Evolutionary conservation across 2,329 filamentous ascomycete species (phyloP).

Genomic region (Sporothrix brasiliensis): DNA sequence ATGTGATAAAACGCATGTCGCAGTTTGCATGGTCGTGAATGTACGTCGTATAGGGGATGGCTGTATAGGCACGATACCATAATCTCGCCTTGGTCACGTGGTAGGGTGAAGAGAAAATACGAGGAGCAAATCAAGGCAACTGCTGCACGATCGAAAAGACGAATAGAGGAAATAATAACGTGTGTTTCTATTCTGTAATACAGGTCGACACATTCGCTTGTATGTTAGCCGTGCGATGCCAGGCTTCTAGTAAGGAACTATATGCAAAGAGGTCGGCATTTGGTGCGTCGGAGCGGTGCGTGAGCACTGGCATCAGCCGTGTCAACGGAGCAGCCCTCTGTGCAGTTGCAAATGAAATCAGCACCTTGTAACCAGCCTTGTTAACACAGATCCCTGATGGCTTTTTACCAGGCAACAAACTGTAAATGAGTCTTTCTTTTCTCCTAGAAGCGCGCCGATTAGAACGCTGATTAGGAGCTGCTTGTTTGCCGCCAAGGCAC

Average conservation of each 20-base stretch:
- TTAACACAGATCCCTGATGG: no score
- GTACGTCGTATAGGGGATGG: not conserved
- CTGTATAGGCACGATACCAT: no score
- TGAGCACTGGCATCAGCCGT: not conserved
- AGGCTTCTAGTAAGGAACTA: not conserved
- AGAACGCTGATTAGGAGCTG: not conserved
- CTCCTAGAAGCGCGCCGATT: not conserved
- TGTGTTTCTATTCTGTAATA: no score
- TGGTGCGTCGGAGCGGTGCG: not conserved
- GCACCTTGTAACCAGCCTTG: not conserved
- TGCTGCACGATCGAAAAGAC: no score
- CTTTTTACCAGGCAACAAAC: no score
- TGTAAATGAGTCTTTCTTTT: not conserved
- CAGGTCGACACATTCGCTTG: no score
- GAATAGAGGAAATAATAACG: no score
- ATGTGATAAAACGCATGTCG: not conserved
- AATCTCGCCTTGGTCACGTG: not conserved
- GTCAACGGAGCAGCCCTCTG: not conserved
- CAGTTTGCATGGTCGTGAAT: not conserved
- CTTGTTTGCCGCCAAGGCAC: slow-evolving; percentile 12
- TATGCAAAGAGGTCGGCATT: not conserved
- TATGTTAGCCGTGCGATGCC: no score
- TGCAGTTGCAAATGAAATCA: not conserved
- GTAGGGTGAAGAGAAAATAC: no score
- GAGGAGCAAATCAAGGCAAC: no score